Evolutionary conservation across 257 asterid genomes (phyloP).

Genomic region (Ocimum tenuiflorum): DNA sequence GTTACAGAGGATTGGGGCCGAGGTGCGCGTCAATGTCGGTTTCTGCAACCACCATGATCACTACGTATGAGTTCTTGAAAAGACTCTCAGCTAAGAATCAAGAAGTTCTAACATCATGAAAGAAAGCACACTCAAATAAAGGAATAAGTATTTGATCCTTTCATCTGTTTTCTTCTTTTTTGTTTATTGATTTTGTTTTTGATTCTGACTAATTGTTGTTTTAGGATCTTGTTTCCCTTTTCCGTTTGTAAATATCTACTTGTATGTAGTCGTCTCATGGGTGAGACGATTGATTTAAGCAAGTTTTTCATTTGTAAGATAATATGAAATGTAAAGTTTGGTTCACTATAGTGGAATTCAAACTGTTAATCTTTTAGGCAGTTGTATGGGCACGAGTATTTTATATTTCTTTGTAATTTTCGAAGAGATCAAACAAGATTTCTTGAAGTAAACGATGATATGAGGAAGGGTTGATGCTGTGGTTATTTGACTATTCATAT

Average conservation of each 20-base stretch:
- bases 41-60: constrained; percentile 81
- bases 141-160: neutral
- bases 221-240: neutral
- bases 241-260: constrained; percentile 3
- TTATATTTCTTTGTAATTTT: neutral
- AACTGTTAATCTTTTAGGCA: neutral
- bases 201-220: too few species aligned
- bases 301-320: neutral
- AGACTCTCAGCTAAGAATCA: constrained; percentile 60
- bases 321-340: neutral
- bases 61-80: constrained; percentile 76
- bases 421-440: neutral
- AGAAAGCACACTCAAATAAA: neutral
- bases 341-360: neutral
- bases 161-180: neutral
- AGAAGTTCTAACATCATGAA: constrained; percentile 34
- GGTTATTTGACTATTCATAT: neutral
- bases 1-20: constrained; percentile 81
- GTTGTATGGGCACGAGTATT: neutral
- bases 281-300: constrained; percentile 1
- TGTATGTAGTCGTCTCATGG: neutral
- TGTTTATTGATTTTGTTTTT: neutral
- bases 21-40: constrained; percentile 79
- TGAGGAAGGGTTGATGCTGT: neutral
- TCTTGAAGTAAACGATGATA: neutral